Evolutionary conservation across 106 monocot species (phyloP), one percentile per base, ranked within the genome.

Genomic region (Platanthera zijinensis): DNA sequence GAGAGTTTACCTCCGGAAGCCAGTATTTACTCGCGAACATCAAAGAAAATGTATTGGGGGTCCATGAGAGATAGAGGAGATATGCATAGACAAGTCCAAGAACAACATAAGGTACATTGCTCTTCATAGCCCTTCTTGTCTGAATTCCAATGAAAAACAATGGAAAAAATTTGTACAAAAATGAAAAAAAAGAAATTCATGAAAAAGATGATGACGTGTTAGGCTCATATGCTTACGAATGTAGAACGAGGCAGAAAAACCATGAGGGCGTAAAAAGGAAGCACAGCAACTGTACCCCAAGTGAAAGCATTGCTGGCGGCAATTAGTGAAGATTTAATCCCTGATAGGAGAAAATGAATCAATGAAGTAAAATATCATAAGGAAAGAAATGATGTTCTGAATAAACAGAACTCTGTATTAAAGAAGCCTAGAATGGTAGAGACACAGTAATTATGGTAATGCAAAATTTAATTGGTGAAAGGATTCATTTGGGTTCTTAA

Each of bases 11-110:
- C 89, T 96, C 96, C 21, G 93, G 96, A 30, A 96, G 74, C 87
- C 85, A 96, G 69, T 96, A 89, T 86, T 96, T 90, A 79, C 87
- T 90, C 19, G 96, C 89, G 84, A 96, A 96, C 87, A 96, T 90
- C 22, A 75, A 74, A 32, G 78, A 74, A 7, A 92, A 51, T 32
- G 89, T 93, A n/a, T 93, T 91, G 51, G 91, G 91, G 57, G 84
- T 91, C 93, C 96, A 93, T 4, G 97, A 94, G 28, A 89, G 83
- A 75, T 84, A 90, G 46, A 99, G 85, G 80, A 99, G 94, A 66
- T 88, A 94, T n/a, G 80, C 91, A 71, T 99, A 99, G 9, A 87
- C 67, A 71, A 88, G 39, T n/a, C 94, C 91, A 46, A 99, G 87
- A 13, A 82, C 64, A 57, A 88, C 86, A 79, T 88, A 99, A 18